phyloP scores from a whole-genome alignment of 2,329 filamentous ascomycete genomes.

The Thielaviopsis musarum region DNA sequence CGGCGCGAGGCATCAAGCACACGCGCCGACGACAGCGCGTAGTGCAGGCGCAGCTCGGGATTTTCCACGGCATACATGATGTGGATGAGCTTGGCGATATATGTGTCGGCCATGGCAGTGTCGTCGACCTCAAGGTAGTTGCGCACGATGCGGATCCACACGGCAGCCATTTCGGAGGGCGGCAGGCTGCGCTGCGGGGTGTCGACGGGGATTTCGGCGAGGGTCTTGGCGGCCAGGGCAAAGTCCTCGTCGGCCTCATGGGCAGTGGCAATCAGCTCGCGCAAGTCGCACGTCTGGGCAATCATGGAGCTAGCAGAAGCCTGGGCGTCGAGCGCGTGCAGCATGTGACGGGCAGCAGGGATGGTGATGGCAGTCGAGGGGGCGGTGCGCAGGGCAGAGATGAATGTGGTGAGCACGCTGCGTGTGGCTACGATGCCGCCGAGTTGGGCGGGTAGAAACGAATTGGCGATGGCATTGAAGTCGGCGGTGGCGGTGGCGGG shows the following conservation, averaged over 20 bases:
- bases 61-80: constrained; percentile 66
- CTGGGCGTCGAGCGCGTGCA: constrained; percentile 45
- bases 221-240: constrained; percentile 52
- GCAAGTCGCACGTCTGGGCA: constrained; percentile 66
- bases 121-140: constrained; percentile 92
- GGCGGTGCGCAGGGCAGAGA: constrained; percentile 43
- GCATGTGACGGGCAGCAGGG: constrained; percentile 56
- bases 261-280: constrained; percentile 66
- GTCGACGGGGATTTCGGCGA: constrained; percentile 78
- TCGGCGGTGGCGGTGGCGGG: constrained; percentile 30
- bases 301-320: constrained; percentile 43
- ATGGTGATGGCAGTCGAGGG: constrained; percentile 51
- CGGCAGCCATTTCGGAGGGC: constrained; percentile 62
- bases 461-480: constrained; percentile 49
- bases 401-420: constrained; percentile 50
- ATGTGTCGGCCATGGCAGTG: constrained; percentile 65
- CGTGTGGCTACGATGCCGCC: constrained; percentile 57
- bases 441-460: constrained; percentile 49
- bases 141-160: constrained; percentile 89
- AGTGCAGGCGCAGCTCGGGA: constrained; percentile 61
- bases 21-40: constrained; percentile 79
- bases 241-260: constrained; percentile 75
- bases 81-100: constrained; percentile 90
- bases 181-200: constrained; percentile 71
- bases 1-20: constrained; percentile 82